Evolutionary conservation across 1,139 yeast species (phyloP).

Genomic region (Geotrichum macrosporum): DNA sequence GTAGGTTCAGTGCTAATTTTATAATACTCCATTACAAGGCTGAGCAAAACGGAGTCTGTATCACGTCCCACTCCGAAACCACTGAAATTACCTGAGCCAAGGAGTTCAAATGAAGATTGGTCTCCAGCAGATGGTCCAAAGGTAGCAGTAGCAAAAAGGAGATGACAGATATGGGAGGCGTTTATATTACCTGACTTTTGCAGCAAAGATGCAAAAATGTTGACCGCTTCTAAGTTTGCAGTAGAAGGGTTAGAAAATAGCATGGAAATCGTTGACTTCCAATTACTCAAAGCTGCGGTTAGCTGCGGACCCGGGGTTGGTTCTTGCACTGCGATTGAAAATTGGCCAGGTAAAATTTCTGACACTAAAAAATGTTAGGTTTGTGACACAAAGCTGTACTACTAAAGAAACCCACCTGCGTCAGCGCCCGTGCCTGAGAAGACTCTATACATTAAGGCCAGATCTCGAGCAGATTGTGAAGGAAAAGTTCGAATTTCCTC

Average conservation of each 20-base stretch:
- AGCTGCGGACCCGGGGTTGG: constrained; percentile 15
- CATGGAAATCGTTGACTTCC: constrained; percentile 37
- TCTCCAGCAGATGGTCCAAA: constrained; percentile 17
- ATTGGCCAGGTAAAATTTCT: constrained; percentile 20
- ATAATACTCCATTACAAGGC: constrained; percentile 70
- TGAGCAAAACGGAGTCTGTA: constrained; percentile 47
- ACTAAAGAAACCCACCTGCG: constrained; percentile 34
- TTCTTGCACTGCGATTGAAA: constrained; percentile 13
- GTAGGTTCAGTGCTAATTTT: constrained; percentile 24
- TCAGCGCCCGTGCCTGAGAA: constrained; percentile 59
- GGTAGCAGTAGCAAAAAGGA: constrained; percentile 42
- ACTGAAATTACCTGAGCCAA: constrained; percentile 16
- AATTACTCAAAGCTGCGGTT: constrained; percentile 28
- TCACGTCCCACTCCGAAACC: constrained; percentile 34
- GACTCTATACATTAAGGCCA: constrained; percentile 61
- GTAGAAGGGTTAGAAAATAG: constrained; percentile 36
- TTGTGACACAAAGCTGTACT: too few relatives aligned
- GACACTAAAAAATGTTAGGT: constrained; percentile 16
- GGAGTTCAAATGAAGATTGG: constrained; percentile 10
- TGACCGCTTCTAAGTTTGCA: constrained; percentile 34
- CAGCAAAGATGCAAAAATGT: constrained; percentile 36
- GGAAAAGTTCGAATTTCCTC: constrained; percentile 40
- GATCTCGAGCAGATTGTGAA: constrained; percentile 45
- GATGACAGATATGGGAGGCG: constrained; percentile 40
- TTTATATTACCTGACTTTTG: constrained; percentile 32